Evolutionary conservation across 116 monocot genomes (phyloP).

Genomic region (Phalaenopsis hybrid): DNA sequence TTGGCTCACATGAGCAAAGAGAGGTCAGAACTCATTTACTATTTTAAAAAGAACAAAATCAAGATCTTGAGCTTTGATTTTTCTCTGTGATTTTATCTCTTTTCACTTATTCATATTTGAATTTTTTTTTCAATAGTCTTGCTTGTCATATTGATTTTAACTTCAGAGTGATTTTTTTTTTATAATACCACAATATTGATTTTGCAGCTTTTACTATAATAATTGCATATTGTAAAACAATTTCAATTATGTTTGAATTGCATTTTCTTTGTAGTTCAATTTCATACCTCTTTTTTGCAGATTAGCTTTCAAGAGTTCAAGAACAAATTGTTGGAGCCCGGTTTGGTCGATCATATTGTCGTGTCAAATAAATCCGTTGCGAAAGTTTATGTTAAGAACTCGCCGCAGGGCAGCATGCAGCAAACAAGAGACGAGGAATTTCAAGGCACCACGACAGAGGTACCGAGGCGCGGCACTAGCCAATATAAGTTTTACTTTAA

Average conservation of each 20-base stretch:
- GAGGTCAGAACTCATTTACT: constrained; percentile 42
- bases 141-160: not conserved
- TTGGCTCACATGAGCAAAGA: constrained; percentile 47
- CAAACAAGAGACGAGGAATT: constrained; percentile 39
- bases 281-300: constrained; percentile 29
- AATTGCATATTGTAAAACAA: not conserved
- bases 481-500: constrained; percentile 78
- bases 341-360: constrained; percentile 91
- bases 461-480: constrained; percentile 29
- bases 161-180: not conserved
- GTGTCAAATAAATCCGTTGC: constrained; percentile 94
- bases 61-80: not conserved
- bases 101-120: not conserved
- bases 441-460: constrained; percentile 26
- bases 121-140: not conserved
- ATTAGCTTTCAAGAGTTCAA: constrained; percentile 99
- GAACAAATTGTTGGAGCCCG: constrained; percentile 87
- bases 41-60: not conserved
- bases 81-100: too few relatives aligned
- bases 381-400: constrained; percentile 79
- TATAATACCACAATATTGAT: not conserved
- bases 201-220: not conserved
- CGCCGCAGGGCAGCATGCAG: constrained; percentile 26
- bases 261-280: too few relatives aligned
- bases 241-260: too few relatives aligned